These are phyloP conservation scores for Hymenoscyphus linearis DNA, from an alignment of 2,329 filamentous ascomycete species.

Conservation along the genomic window DNA sequence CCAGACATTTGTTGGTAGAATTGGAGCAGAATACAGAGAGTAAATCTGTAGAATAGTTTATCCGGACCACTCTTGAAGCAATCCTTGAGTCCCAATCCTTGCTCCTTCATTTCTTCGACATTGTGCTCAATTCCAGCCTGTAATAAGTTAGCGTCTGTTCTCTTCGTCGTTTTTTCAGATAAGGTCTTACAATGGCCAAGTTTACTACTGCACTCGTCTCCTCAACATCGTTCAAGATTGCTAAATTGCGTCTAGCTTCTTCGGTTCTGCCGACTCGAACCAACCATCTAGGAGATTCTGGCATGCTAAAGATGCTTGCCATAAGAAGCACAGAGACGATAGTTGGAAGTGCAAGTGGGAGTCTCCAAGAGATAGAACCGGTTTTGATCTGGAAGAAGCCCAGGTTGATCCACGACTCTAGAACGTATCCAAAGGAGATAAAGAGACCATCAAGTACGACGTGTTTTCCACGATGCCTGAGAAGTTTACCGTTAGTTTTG, in stretches of 20 bases:
- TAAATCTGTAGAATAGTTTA: conserved; percentile 44
- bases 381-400: conserved; percentile 40
- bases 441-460: conserved; percentile 53
- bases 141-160: too few relatives aligned
- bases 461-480: conserved; percentile 47
- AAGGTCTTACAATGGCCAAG: conserved; percentile 2
- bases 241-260: conserved; percentile 33
- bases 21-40: conserved; percentile 41
- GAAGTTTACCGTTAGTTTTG: too few relatives aligned
- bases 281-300: conserved; percentile 34
- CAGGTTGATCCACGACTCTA: conserved; percentile 54
- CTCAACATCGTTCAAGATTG: conserved; percentile 34
- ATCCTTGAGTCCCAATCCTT: conserved; percentile 28
- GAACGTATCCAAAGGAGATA: conserved; percentile 49
- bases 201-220: conserved; percentile 1
- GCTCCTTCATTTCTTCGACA: conserved; percentile 53
- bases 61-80: conserved; percentile 43
- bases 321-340: conserved; percentile 52
- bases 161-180: too few relatives aligned
- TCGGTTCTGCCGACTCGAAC: conserved; percentile 29
- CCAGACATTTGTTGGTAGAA: conserved; percentile 42
- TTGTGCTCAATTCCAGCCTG: conserved; percentile 32
- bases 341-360: conserved; percentile 52
- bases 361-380: conserved; percentile 47
- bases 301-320: conserved; percentile 31